A percentile compares a stretch with the other conserved stretches of the same genome.
Evolutionary conservation across 78 protist species (phyloP).

Genomic region (Dictyostelium firmibasis): DNA sequence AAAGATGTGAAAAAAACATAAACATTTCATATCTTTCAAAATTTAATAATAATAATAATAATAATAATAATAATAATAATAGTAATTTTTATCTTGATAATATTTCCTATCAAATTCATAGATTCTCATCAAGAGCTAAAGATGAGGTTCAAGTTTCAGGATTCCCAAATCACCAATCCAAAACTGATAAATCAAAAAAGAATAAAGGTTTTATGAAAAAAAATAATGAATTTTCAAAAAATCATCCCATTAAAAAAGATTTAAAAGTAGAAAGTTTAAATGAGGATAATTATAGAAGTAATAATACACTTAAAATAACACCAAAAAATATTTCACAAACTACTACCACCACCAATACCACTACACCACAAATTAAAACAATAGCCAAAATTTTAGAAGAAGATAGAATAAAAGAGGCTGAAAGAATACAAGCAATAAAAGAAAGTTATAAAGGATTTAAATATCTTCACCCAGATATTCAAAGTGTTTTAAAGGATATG

Average conservation of each 20-base stretch:
- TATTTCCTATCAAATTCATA: background rate
- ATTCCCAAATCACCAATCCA: too few relatives aligned
- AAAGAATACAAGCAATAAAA: background rate
- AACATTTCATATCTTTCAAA: background rate
- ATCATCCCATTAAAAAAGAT: background rate
- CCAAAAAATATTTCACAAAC: background rate
- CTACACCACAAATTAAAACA: background rate
- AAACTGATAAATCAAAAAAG: too few relatives aligned
- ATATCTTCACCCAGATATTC: background rate
- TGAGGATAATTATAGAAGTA: background rate
- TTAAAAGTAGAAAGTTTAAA: too few relatives aligned
- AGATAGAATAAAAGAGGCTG: background rate
- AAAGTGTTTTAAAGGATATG: constrained; percentile 2
- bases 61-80: background rate
- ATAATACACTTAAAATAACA: background rate
- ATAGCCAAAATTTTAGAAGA: background rate
- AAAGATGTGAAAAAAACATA: background rate
- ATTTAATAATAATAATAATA: background rate
- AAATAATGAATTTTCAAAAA: too few relatives aligned
- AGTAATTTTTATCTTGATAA: too few relatives aligned
- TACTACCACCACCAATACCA: background rate
- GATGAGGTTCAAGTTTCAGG: background rate
- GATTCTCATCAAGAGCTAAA: background rate
- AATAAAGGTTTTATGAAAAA: too few relatives aligned
- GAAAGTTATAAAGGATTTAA: background rate